These are phyloP conservation scores for Fusarium sambucinum DNA, from an alignment of 2,329 filamentous ascomycete genomes.

Conservation along the genomic window DNA sequence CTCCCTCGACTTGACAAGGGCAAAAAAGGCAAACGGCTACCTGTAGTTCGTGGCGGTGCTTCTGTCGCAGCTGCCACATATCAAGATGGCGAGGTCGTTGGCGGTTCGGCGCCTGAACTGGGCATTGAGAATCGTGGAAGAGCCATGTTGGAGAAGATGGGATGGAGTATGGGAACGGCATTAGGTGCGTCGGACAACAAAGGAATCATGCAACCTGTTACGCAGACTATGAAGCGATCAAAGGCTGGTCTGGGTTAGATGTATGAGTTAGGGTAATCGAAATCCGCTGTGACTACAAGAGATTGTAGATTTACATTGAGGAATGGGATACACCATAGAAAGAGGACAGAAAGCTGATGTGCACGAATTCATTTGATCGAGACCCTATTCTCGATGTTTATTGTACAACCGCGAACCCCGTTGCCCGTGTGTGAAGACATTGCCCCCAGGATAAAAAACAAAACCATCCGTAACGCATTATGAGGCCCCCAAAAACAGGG, in stretches of 20 bases:
- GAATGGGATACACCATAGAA: slow-evolving; percentile 3
- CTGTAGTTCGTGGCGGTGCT: slow-evolving; percentile 44
- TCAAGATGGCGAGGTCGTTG: slow-evolving; percentile 88
- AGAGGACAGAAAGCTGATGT: slow-evolving; percentile 60
- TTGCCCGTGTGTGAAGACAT: slow-evolving; percentile 76
- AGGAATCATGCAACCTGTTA: slow-evolving; percentile 87
- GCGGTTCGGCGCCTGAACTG: slow-evolving; percentile 85
- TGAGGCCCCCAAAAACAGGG: slow-evolving; percentile 62
- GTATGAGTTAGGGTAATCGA: not conserved
- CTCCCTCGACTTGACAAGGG: slow-evolving; percentile 64
- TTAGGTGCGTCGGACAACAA: slow-evolving; percentile 86
- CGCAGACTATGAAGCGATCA: slow-evolving; percentile 86
- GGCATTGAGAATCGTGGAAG: slow-evolving; percentile 85
- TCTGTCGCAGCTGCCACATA: slow-evolving; percentile 61
- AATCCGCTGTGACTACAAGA: not conserved
- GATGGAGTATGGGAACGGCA: slow-evolving; percentile 88
- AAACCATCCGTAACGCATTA: slow-evolving; percentile 82
- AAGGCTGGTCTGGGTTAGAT: slow-evolving; percentile 83
- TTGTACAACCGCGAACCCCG: slow-evolving; percentile 80
- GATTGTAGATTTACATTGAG: not conserved
- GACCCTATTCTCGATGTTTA: slow-evolving; percentile 74
- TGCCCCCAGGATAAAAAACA: slow-evolving; percentile 73
- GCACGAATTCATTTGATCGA: slow-evolving; percentile 72
- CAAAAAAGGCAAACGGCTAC: slow-evolving; percentile 50
- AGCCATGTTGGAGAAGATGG: slow-evolving; percentile 95